phyloP scores from a whole-genome alignment of 345 rosid genomes.

The Raphanus raphanistrum region DNA sequence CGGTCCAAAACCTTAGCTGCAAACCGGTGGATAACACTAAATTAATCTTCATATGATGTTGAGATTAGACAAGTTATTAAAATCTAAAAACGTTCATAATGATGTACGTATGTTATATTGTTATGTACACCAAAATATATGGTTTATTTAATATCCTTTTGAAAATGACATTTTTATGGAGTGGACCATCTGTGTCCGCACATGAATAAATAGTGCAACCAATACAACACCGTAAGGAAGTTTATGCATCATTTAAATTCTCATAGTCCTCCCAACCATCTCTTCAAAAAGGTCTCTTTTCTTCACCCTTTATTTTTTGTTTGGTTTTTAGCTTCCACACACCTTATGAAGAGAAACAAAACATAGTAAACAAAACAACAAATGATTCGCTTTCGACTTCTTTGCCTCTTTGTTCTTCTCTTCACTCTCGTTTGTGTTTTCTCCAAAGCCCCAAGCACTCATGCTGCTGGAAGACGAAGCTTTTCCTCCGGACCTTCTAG shows the following conservation, averaged over 20 bases:
- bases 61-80: background rate
- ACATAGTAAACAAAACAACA: background rate
- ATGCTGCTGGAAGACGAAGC: constrained; percentile 20
- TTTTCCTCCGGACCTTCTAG: constrained; percentile 25
- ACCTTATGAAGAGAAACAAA: background rate
- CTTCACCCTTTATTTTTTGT: background rate
- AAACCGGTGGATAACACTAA: background rate
- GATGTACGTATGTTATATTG: background rate
- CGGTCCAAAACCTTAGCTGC: background rate
- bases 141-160: background rate
- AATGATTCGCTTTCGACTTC: constrained; percentile 24
- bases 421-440: constrained; percentile 1
- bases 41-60: background rate
- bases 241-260: constrained; percentile 25
- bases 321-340: background rate
- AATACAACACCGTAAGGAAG: constrained; percentile 11
- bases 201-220: constrained; percentile 15
- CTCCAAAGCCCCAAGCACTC: constrained; percentile 21
- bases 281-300: constrained; percentile 3
- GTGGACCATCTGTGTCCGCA: constrained; percentile 35
- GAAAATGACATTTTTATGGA: constrained; percentile 17
- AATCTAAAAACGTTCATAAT: background rate
- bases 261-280: constrained; percentile 16
- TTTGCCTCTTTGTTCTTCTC: constrained; percentile 11
- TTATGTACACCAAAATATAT: background rate